A percentile compares a stretch with the other conserved stretches of the same genome.
Evolutionary conservation across 257 asterid genomes (phyloP).

Genomic region (Nyctanthes arbortristis): DNA sequence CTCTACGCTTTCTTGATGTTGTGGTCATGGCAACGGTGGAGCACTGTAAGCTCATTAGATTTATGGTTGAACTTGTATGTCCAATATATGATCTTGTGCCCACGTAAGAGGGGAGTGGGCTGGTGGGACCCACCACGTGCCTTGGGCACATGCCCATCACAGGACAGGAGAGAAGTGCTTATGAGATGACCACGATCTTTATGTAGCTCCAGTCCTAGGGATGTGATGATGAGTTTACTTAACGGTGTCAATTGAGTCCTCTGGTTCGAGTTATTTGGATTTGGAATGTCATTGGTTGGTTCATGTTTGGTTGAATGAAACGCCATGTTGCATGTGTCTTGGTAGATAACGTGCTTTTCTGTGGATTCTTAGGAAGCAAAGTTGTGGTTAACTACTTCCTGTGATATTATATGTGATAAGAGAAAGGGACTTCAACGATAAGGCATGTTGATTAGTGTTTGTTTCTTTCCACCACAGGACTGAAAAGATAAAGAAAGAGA

Average conservation of each 20-base stretch:
- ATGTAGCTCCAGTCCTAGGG: not conserved
- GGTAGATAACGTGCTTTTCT: not conserved
- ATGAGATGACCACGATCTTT: too few species aligned
- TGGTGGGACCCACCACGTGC: too few species aligned
- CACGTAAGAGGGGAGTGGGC: too few species aligned
- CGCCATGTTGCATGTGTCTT: not conserved
- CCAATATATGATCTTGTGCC: too few species aligned
- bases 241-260: not conserved
- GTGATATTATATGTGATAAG: conserved; percentile 1
- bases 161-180: too few species aligned
- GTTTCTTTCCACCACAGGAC: not conserved
- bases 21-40: not conserved
- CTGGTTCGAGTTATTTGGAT: too few species aligned
- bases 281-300: too few species aligned
- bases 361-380: not conserved
- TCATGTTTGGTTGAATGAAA: not conserved
- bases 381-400: not conserved
- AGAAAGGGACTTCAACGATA: conserved; percentile 3
- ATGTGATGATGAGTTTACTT: not conserved
- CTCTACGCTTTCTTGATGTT: not conserved
- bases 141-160: too few species aligned
- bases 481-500: not conserved
- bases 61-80: not conserved
- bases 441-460: not conserved
- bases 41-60: not conserved